Conservation (phyloP, 441 rosid genomes). For the Flueggea neowawraea region DNA sequence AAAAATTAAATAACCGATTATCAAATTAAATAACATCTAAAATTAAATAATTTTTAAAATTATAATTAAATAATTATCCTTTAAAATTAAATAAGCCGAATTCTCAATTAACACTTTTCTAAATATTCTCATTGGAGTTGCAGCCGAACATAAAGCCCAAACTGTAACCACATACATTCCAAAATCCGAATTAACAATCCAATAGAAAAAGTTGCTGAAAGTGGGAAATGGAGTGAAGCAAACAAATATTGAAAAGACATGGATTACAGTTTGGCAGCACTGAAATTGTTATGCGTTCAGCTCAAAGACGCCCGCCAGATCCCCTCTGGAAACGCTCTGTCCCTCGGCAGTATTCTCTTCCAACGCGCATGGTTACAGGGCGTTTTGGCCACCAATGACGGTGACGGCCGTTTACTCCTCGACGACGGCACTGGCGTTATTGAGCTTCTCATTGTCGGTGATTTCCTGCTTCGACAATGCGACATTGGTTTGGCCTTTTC, state of each 20-base stretch:
- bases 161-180: too few species aligned
- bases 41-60: too few species aligned
- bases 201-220: too few species aligned
- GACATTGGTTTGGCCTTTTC: conserved; percentile 30
- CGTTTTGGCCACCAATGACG: conserved; percentile 47
- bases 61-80: too few species aligned
- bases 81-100: too few species aligned
- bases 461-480: conserved; percentile 62
- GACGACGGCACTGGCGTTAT: conserved; percentile 77
- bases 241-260: conserved; percentile 13
- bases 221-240: too few species aligned
- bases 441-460: conserved; percentile 51
- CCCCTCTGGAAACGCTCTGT: conserved; percentile 35
- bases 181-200: too few species aligned
- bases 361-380: conserved; percentile 84
- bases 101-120: too few species aligned
- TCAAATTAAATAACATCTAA: too few species aligned
- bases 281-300: conserved; percentile 52
- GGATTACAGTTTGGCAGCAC: conserved; percentile 61
- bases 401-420: conserved; percentile 39
- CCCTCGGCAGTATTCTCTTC: conserved; percentile 63
- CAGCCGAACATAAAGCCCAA: too few species aligned
- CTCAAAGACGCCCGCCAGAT: conserved; percentile 37
- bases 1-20: too few species aligned
- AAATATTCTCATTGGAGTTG: too few species aligned